These are phyloP conservation scores for Hypoxylon sp. DNA, from an alignment of 2,329 filamentous ascomycete species.

Conservation along the genomic window DNA sequence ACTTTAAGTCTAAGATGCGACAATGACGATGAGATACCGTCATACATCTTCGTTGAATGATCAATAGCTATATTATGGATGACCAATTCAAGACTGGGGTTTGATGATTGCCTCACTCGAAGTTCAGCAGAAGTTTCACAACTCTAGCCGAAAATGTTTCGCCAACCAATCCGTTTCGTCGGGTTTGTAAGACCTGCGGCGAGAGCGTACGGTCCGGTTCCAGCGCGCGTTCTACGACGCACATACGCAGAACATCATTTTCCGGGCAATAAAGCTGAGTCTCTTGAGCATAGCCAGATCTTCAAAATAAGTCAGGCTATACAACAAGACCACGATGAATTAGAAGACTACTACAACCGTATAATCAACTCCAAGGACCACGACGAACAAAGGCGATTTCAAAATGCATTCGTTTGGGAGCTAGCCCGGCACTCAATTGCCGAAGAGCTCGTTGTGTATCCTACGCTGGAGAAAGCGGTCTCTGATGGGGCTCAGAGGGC, in stretches of 20 bases:
- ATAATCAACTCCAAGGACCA: slow-evolving; percentile 58
- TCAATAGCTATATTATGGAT: background rate
- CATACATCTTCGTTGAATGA: slow-evolving; percentile 5
- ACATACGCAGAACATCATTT: slow-evolving; percentile 28
- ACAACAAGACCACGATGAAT: slow-evolving; percentile 46
- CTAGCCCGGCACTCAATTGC: slow-evolving; percentile 66
- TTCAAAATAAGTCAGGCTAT: slow-evolving; percentile 38
- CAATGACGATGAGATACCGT: slow-evolving; percentile 23
- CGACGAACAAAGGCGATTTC: slow-evolving; percentile 61
- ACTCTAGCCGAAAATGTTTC: slow-evolving; percentile 17
- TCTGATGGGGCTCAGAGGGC: slow-evolving; percentile 56
- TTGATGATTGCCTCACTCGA: background rate
- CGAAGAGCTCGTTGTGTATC: slow-evolving; percentile 66
- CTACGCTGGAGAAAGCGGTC: slow-evolving; percentile 60
- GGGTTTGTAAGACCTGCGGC: slow-evolving; percentile 6
- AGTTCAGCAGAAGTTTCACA: background rate
- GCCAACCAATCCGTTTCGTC: slow-evolving; percentile 17
- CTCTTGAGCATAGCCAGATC: slow-evolving; percentile 33
- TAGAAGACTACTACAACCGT: slow-evolving; percentile 58
- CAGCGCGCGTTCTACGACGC: slow-evolving; percentile 9
- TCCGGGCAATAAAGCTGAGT: slow-evolving; percentile 30
- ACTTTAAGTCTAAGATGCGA: slow-evolving; percentile 7
- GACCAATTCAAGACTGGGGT: background rate
- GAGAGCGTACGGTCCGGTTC: background rate
- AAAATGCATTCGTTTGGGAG: slow-evolving; percentile 69